phyloP scores from a whole-genome alignment of 805 yeast species.

The Myxozyma mucilagina region DNA sequence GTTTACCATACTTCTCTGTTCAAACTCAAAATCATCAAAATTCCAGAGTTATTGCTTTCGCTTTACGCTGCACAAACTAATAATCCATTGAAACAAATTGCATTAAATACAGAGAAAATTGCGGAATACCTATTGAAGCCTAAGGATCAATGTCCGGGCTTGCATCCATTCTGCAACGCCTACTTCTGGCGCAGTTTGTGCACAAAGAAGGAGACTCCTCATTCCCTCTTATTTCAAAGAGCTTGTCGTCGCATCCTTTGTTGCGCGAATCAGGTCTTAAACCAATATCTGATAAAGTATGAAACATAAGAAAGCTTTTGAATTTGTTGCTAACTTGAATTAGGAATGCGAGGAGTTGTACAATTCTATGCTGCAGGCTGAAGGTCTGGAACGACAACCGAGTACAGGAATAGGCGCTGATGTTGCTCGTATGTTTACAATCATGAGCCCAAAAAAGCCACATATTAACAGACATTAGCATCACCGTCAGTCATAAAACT shows the following conservation, averaged over 20 bases:
- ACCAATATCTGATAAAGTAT: constrained; percentile 20
- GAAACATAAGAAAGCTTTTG: background rate
- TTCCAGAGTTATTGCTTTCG: too few species aligned
- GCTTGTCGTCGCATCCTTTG: constrained; percentile 32
- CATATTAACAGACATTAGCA: constrained; percentile 11
- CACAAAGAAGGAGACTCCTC: constrained; percentile 34
- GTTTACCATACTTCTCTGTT: too few species aligned
- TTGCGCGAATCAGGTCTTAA: constrained; percentile 25
- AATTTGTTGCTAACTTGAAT: background rate
- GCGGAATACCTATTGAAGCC: background rate
- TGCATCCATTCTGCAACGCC: constrained; percentile 25
- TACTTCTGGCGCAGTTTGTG: constrained; percentile 33
- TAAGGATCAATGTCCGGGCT: constrained; percentile 10
- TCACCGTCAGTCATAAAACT: constrained; percentile 32
- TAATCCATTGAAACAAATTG: background rate
- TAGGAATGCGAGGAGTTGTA: constrained; percentile 32
- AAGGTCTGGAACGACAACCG: constrained; percentile 26
- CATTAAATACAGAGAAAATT: background rate
- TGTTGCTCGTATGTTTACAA: constrained; percentile 20
- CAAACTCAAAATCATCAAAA: too few species aligned
- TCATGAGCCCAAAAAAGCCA: background rate
- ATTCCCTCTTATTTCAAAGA: constrained; percentile 28
- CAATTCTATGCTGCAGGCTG: constrained; percentile 16
- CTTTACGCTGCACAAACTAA: background rate
- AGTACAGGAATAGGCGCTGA: constrained; percentile 25